These are phyloP conservation scores for Diplogelasinospora grovesii DNA, from an alignment of 495 filamentous ascomycete species.

Conservation along the genomic window DNA sequence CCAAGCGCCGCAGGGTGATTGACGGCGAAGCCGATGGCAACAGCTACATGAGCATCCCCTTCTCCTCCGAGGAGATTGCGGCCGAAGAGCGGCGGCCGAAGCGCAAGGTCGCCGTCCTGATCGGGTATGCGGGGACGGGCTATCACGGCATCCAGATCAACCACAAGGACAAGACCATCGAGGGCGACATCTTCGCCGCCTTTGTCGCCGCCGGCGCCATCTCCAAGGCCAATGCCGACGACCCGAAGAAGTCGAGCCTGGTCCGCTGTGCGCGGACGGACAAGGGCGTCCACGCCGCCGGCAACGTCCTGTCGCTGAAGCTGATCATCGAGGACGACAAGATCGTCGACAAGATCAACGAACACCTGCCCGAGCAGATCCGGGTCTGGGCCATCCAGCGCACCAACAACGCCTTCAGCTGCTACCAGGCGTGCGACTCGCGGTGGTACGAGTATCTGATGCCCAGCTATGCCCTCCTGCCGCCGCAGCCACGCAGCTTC, in stretches of 20 bases:
- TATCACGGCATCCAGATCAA: slow-evolving; percentile 94
- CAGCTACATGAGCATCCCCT: slow-evolving; percentile 39
- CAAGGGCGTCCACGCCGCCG: slow-evolving; percentile 95
- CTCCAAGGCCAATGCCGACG: slow-evolving; percentile 90
- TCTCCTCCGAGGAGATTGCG: slow-evolving; percentile 65
- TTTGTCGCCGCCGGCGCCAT: slow-evolving; percentile 87
- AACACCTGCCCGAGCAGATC: slow-evolving; percentile 76
- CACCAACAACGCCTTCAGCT: slow-evolving; percentile 79
- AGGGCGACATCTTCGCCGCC: slow-evolving; percentile 91
- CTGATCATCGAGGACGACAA: slow-evolving; percentile 88
- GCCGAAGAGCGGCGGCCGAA: slow-evolving; percentile 82
- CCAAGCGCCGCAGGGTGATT: slow-evolving; percentile 48
- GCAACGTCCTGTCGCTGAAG: slow-evolving; percentile 93
- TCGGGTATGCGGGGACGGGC: slow-evolving; percentile 94
- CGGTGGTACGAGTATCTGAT: slow-evolving; percentile 95
- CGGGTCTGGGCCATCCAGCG: slow-evolving; percentile 86
- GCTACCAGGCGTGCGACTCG: slow-evolving; percentile 87
- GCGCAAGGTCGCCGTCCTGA: slow-evolving; percentile 87
- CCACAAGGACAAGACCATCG: slow-evolving; percentile 77
- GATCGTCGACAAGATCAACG: slow-evolving; percentile 85
- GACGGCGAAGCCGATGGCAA: slow-evolving; percentile 32
- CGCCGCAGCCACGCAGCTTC: slow-evolving; percentile 81
- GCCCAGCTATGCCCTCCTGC: slow-evolving; percentile 82
- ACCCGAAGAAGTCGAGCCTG: slow-evolving; percentile 92
- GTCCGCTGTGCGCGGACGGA: slow-evolving; percentile 93